These are phyloP conservation scores for Striga hermonthica DNA, from an alignment of 305 asterid species.

Conservation along the genomic window DNA sequence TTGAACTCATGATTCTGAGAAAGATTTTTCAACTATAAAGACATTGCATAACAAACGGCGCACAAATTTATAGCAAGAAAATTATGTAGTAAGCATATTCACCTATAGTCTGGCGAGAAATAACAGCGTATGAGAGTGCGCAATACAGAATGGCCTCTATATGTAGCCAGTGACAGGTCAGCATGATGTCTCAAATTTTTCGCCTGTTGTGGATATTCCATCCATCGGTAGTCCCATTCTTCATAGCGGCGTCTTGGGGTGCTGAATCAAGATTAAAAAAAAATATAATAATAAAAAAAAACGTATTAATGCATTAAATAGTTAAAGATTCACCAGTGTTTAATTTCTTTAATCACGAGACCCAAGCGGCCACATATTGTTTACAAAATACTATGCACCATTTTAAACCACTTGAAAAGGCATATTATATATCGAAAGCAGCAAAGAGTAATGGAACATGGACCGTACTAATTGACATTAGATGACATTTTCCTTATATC, in stretches of 20 bases:
- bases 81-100: constrained; percentile 20
- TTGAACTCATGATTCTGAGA: neutral
- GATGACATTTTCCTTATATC: constrained; percentile 96
- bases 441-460: neutral
- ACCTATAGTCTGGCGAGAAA: constrained; percentile 90
- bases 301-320: no score
- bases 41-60: neutral
- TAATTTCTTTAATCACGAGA: no score
- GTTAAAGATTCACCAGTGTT: no score
- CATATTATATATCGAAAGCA: neutral
- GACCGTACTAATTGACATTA: constrained; percentile 66
- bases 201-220: constrained; percentile 62
- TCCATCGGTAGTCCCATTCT: constrained; percentile 91
- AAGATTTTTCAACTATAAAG: neutral
- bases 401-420: neutral
- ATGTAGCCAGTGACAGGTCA: constrained; percentile 81
- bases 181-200: constrained; percentile 45
- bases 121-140: constrained; percentile 91
- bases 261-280: constrained; percentile 41
- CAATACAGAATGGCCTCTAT: constrained; percentile 79
- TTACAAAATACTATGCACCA: no score
- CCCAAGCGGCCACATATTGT: no score
- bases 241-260: constrained; percentile 41
- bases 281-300: constrained; percentile 24
- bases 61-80: neutral